Base-by-base conservation (phyloP, 1,284 basidiomycete species). In the Fomes fomentarius region DNA sequence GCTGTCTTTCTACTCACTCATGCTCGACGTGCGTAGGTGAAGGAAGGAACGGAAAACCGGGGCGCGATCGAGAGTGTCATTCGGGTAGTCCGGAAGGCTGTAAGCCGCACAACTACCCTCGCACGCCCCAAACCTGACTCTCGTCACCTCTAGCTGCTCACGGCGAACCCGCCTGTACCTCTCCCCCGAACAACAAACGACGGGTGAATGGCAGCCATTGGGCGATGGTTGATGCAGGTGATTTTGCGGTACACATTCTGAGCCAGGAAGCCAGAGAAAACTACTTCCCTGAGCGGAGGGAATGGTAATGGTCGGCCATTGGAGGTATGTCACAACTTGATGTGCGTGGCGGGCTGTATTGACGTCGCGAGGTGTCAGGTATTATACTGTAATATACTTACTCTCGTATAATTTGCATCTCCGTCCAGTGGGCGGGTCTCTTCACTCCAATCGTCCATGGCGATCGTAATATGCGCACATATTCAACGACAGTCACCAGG, bases 171-270 rank as follows among this genome's bases (percentile, higher is more conserved):
- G 0, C 83, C 85, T 6, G 62, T 89, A 17, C 66, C 74, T 15
- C 72, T 91, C 14, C 82, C 85, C 79, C 79, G 12, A 88, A 88
- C 58, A 74, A 79, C 22, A 85, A 83, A 62, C 77, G 78, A 31
- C 73, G 79, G 21, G 75, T 76, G 46, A 77, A 81, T 57, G 83
- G 85, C 52, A 87, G 87, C n/a, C n/a, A n/a, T n/a, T 92, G 90
- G 89, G 85, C 85, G 2, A 83, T 92, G 84, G 74, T 92, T 45
- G 90, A 92, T 67, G 89, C 81, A 9, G 89, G 89, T 31, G 77
- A 83, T 38, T 89, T 90, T 74, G 90, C 84, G 2, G 83, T 92
- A 10, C 89, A 92, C 66, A 74, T 92, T 43, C 62, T 91, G 54
- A 87, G 85, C 69, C 78, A 71, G 55, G 76, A 80, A 30, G 83